These are phyloP conservation scores for Fraxinus angustifolia DNA, from an alignment of 305 asterid species.

Conservation along the genomic window DNA sequence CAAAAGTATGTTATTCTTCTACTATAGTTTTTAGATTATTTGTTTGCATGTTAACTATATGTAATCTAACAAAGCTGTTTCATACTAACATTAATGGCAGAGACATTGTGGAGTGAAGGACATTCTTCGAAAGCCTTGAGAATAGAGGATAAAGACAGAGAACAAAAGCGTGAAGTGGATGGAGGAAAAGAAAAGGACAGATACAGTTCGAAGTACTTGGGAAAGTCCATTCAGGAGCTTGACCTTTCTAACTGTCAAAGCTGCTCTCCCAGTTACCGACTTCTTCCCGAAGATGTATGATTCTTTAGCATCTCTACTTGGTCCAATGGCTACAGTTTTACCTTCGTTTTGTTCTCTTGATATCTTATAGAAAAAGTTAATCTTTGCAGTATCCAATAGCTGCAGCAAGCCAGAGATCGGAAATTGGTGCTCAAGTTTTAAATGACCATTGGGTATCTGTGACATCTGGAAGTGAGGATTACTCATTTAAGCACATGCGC, in stretches of 20 bases:
- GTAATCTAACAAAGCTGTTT: conserved; percentile 27
- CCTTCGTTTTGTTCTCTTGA: background rate
- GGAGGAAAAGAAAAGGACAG: conserved; percentile 81
- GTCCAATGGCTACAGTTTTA: background rate
- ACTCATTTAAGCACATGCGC: conserved; percentile 96
- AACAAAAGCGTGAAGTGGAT: conserved; percentile 68
- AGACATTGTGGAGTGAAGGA: conserved; percentile 83
- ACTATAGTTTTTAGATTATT: conserved; percentile 21
- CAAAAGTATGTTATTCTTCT: conserved; percentile 72
- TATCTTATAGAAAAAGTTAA: conserved; percentile 4
- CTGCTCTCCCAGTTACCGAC: conserved; percentile 95
- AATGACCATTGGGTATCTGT: conserved; percentile 98
- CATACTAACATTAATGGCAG: conserved; percentile 39
- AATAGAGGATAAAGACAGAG: conserved; percentile 80
- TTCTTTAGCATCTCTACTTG: background rate
- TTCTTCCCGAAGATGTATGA: conserved; percentile 95
- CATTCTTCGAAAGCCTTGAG: conserved; percentile 61
- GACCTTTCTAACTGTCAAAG: conserved; percentile 82
- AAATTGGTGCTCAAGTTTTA: conserved; percentile 82
- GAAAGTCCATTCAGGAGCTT: conserved; percentile 96
- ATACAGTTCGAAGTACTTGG: conserved; percentile 77
- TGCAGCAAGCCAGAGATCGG: conserved; percentile 84
- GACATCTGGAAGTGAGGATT: conserved; percentile 99
- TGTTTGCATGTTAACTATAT: conserved; percentile 14
- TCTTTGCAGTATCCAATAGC: conserved; percentile 85